Base-by-base conservation (phyloP, 495 filamentous ascomycete species). In the Penicillium turbatum region DNA sequence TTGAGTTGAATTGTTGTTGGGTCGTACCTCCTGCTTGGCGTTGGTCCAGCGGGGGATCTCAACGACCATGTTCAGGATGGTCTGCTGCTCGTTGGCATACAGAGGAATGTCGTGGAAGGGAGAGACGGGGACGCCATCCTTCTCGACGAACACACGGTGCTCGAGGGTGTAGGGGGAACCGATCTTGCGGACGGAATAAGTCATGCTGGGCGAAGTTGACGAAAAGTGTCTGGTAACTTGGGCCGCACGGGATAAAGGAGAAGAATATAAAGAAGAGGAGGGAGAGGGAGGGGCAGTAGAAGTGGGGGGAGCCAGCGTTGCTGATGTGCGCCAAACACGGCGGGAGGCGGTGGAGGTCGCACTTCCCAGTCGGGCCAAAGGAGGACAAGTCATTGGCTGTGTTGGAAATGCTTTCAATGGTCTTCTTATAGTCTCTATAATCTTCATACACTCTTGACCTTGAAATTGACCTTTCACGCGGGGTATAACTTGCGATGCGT, bases 11-110 rank as follows among this genome's bases (percentile, higher is more conserved):
- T 45, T 29, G 40, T 2, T n/a, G 36, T 29, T 16, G 16, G 35
- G 27, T 40, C 68, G 49, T 78, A 95, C 92, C 87, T 98, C 93
- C 74, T 91, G 86, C 86, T 99, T 99, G 62, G 87, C 95, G 78
- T 99, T 99, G 71, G 92, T 96, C 95, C 95, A 99, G 75, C 95
- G 84, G 39, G 95, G 95, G 65, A 97, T 96, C 84, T 97, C 95
- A 56, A 97, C 95, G 46, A 99, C 75, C 95, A 99, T 99, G 84
- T 99, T 99, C 64, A 97, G 81, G 65, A 99, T 72, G 62, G 86
- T 95, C 80, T 95, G 81, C 78, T 95, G 85, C 68, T 85, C 75
- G 69, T 99, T 95, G 82, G 95, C 93, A 62, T 88, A 97, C 64
- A 99, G 87, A 36, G 95, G 95, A 53, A 99, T 89, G 64, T 99